Percentiles rank a stretch among this genome's conserved stretches.
phyloP scores from a whole-genome alignment of 1,284 basidiomycete species.

The Schizophyllum commune region DNA sequence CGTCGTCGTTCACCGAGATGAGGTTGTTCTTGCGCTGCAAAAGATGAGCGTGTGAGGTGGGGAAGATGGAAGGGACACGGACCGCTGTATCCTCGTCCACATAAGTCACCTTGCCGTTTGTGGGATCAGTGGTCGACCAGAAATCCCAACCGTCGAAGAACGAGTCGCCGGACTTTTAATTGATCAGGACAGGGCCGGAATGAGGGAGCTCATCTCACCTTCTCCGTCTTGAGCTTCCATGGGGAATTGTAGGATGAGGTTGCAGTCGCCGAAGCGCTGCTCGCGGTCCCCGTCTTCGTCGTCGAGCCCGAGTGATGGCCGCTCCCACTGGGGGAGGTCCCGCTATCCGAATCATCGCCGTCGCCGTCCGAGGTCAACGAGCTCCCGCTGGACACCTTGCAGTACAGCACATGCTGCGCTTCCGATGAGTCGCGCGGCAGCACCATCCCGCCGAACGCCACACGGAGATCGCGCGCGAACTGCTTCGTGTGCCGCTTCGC shows the following conservation, averaged over 20 bases:
- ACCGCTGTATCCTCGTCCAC: constrained; percentile 51
- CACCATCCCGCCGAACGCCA: constrained; percentile 48
- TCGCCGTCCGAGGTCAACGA: constrained; percentile 16
- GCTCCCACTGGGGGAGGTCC: constrained; percentile 11
- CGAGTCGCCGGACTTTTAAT: constrained; percentile 44
- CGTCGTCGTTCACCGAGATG: constrained; percentile 52
- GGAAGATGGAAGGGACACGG: constrained; percentile 17
- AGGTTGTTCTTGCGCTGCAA: constrained; percentile 45
- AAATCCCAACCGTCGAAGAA: constrained; percentile 85
- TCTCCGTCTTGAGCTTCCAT: constrained; percentile 2
- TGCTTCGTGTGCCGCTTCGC: constrained; percentile 40
- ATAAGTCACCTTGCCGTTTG: constrained; percentile 61
- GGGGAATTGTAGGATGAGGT: neutral
- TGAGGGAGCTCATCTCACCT: constrained; percentile 16
- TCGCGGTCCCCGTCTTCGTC: neutral
- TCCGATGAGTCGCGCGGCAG: constrained; percentile 22
- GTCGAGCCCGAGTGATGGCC: constrained; percentile 18
- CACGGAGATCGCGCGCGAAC: constrained; percentile 59
- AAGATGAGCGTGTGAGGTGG: constrained; percentile 5
- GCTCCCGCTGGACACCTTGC: constrained; percentile 24
- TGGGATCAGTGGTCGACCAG: constrained; percentile 68
- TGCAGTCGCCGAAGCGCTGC: neutral
- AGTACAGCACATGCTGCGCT: constrained; percentile 30
- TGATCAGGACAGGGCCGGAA: constrained; percentile 4
- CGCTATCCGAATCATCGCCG: constrained; percentile 7